These are phyloP conservation scores for Suillus clintonianus DNA, from an alignment of 768 basidiomycete genomes.

Conservation along the genomic window DNA sequence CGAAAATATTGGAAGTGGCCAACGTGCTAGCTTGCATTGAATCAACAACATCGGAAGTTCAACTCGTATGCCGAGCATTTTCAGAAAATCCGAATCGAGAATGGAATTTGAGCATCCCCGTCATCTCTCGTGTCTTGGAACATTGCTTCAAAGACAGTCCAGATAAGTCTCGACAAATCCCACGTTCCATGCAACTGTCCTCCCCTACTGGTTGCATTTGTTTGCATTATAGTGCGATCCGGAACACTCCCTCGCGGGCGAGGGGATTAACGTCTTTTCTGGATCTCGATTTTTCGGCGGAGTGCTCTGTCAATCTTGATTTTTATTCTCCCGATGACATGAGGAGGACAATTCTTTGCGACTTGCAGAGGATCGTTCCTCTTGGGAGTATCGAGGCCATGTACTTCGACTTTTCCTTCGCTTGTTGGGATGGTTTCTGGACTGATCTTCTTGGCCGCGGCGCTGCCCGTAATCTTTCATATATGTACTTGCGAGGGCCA, in stretches of 20 bases:
- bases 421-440: constrained; percentile 2
- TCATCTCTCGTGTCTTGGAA: neutral
- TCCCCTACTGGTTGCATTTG: neutral
- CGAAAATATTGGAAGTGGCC: neutral
- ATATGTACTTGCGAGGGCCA: neutral
- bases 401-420: neutral
- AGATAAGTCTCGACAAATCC: neutral
- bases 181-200: neutral
- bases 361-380: neutral
- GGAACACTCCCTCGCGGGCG: neutral
- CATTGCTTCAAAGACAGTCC: neutral
- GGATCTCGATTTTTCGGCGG: neutral
- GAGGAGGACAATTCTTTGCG: neutral
- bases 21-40: neutral
- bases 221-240: neutral
- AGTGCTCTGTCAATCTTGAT: neutral
- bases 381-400: neutral
- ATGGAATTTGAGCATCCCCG: neutral
- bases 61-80: neutral
- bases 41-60: neutral
- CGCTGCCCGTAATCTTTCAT: neutral
- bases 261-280: neutral
- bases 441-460: neutral
- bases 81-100: neutral
- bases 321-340: neutral